Evolutionary conservation across 164 flowering plant genomes (phyloP).

Genomic region (Buxus sempervirens): DNA sequence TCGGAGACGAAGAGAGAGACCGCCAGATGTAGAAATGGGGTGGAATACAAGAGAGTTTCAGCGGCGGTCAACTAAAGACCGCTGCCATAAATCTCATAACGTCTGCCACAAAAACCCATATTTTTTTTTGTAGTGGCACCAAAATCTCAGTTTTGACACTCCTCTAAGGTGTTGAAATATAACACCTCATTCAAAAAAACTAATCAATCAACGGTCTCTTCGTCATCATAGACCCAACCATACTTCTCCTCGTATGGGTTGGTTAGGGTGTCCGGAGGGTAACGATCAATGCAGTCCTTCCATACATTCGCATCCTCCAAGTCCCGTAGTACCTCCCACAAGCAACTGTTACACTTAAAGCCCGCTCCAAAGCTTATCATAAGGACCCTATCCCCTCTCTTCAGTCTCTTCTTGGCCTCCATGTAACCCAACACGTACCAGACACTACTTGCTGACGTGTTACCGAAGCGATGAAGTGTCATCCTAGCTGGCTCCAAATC

Average conservation of each 20-base stretch:
- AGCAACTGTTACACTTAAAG: constrained; percentile 65
- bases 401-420: constrained; percentile 64
- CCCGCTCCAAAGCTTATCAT: constrained; percentile 76
- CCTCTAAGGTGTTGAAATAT: too few relatives aligned
- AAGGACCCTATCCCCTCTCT: constrained; percentile 47
- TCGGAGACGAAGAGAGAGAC: too few relatives aligned
- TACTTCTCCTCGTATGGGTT: constrained; percentile 61
- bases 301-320: constrained; percentile 55
- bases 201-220: constrained; percentile 3
- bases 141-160: too few relatives aligned
- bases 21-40: too few relatives aligned
- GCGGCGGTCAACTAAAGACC: too few relatives aligned
- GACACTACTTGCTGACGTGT: constrained; percentile 61
- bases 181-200: too few relatives aligned
- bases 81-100: too few relatives aligned
- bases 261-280: constrained; percentile 37
- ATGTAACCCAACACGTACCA: constrained; percentile 78
- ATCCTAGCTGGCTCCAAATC: constrained; percentile 68
- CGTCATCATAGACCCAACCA: constrained; percentile 47
- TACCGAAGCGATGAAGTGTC: constrained; percentile 67
- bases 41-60: too few relatives aligned
- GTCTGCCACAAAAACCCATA: too few relatives aligned
- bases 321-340: constrained; percentile 63
- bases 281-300: constrained; percentile 45
- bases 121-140: too few relatives aligned